Base-by-base conservation (phyloP, 2,329 filamentous ascomycete species). In the Trichophyton mentagrophytes region DNA sequence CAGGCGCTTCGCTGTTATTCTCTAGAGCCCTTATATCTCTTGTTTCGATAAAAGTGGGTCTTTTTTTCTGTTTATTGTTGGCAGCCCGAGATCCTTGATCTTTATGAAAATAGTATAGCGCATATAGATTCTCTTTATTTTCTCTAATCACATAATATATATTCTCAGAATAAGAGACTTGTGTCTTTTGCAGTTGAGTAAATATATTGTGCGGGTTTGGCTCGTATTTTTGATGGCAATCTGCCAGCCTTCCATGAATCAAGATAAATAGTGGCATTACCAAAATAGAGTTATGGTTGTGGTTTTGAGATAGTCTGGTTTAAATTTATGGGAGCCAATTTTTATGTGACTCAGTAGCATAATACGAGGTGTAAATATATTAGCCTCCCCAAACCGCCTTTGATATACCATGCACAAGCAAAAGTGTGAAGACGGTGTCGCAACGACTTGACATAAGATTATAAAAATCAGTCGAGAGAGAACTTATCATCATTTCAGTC, bases 1-100 rank as follows among this genome's bases (percentile, higher is more conserved):
- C 55, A 63, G 61, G 56, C 49, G 60, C 17, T 63, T 65, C 30
- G 58, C 57, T 15, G 51, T 63, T 47, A 42, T 25, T 57, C 30
- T 57, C 47, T 57, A 9, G 40, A 13, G 22, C 7, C 9, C 22
- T 42, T 40, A 25, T 42, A 57, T 53, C 9, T 47, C 44, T 25
- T 11, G 6, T 7, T 47, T 47, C 44, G 4, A 8, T 22, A 11
- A 20, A 20, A 47, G 5, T 53, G 22, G 3, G 22, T 15, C 9
- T 2, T 47, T 30, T n/a, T 22, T 13, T 57, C 2, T n/a, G 60
- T 49, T 47, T 13, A 13, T 5, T n/a, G 1, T 27, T 59, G 44
- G 36, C 40, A 30, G 8, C 40, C n/a, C 49, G 38, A 22, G 30
- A 27, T 44, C 44, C 27, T 40, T 25, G 5, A 30, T 59, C n/a